phyloP scores from a whole-genome alignment of 495 filamentous ascomycete species.

The Staphylotrichum tortipilum region DNA sequence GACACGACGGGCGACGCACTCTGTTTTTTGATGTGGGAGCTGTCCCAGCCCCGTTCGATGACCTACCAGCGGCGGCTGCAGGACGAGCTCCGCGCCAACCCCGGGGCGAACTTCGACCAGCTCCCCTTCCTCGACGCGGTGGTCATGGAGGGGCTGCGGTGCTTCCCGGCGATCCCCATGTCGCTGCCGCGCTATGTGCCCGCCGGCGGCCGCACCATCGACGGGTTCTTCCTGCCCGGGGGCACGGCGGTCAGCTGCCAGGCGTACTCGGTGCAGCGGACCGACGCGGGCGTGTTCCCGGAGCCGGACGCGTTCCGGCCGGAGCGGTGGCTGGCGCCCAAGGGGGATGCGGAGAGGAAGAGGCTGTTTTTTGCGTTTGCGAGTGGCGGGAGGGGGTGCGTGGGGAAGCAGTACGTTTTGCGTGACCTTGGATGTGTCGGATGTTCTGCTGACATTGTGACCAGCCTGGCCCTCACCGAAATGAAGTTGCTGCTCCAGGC shows the following conservation, averaged over 20 bases:
- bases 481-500: slow-evolving; percentile 54
- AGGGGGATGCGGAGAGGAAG: slow-evolving; percentile 41
- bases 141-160: slow-evolving; percentile 51
- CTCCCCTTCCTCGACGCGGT: slow-evolving; percentile 54
- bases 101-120: slow-evolving; percentile 36
- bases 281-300: slow-evolving; percentile 47
- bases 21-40: slow-evolving; percentile 59
- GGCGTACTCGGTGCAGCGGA: slow-evolving; percentile 44
- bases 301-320: slow-evolving; percentile 49
- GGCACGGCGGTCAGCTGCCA: slow-evolving; percentile 47
- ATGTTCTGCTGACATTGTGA: slow-evolving; percentile 11
- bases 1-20: slow-evolving; percentile 59
- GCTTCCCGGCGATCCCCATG: slow-evolving; percentile 58
- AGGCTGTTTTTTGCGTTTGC: slow-evolving; percentile 45
- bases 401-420: slow-evolving; percentile 46
- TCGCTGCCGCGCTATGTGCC: slow-evolving; percentile 56
- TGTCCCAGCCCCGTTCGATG: slow-evolving; percentile 46
- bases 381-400: slow-evolving; percentile 47
- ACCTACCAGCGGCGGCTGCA: slow-evolving; percentile 39
- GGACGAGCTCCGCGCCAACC: slow-evolving; percentile 37
- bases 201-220: slow-evolving; percentile 38
- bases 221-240: slow-evolving; percentile 39
- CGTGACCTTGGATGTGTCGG: background rate
- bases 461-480: slow-evolving; percentile 54
- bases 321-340: slow-evolving; percentile 53